Base-by-base conservation (phyloP, 768 basidiomycete genomes). In the Pulveroboletus sp. region DNA sequence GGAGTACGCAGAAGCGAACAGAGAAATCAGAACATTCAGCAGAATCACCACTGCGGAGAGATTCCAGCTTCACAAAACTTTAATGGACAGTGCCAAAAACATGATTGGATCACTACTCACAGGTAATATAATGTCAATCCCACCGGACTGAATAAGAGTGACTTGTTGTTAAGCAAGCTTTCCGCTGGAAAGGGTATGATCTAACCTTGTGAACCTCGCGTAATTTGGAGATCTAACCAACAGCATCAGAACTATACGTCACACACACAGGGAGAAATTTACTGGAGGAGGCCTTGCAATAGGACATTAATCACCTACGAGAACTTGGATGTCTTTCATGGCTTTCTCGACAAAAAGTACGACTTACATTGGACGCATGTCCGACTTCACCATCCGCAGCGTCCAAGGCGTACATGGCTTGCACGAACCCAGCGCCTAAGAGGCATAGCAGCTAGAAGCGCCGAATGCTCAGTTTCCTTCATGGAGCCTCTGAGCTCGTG, bases 1-100 rank as follows among this genome's bases (percentile, higher is more conserved):
- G 11, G 85, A 81, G 60, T 95, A 95, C 1, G 93, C 92, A 42
- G 92, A 90, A 16, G 93, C 84, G 65, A 97, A 97, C 58, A 97
- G 71, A n/a, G 94, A 97, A 58, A 97, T 93, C 61, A 97, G 76
- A 62, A 97, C 84, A 63, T 97, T 97, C 64, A 97, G 79, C 42
- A 97, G 76, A 45, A 97, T 80, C 42, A 97, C 78, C 16, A 82
- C 87, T 3, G 90, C 86, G 19, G 84, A 78, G 45, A 90, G 78
- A 68, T 85, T 92, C 92, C 91, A 94, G 37, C 85, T 87, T 39
- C 40, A 41, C 12, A 29, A 39, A 39, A 29, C 21, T 19, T 43
- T 43, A 14, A 24, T 42, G 33, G 50, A 41, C 40, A 37, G 31
- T 35, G 27, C 39, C 20, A 33, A 40, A 29, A 19, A 17, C 40